These are phyloP conservation scores for Kwoniella dendrophila DNA, from an alignment of 768 basidiomycete genomes.

Conservation along the genomic window DNA sequence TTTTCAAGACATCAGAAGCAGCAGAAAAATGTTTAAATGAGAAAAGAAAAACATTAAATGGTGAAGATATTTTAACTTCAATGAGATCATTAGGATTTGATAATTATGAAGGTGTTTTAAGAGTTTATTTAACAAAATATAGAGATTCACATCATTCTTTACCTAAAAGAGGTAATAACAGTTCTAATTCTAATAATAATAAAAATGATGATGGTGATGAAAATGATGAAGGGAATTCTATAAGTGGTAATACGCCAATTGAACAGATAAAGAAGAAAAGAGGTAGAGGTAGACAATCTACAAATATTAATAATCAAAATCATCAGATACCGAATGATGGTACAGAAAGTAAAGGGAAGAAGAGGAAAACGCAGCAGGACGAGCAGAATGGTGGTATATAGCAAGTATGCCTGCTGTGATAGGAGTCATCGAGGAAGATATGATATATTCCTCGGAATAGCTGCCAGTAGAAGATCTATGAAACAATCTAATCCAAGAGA, in stretches of 20 bases:
- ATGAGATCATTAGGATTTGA: conserved; percentile 92
- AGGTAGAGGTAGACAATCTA: conserved; percentile 17
- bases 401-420: too few species aligned
- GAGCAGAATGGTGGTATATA: not conserved
- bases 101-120: conserved; percentile 87
- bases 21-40: conserved; percentile 91
- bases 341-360: conserved; percentile 27
- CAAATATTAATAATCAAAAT: not conserved
- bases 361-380: conserved; percentile 15
- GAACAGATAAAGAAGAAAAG: conserved; percentile 12
- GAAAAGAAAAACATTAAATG: conserved; percentile 96
- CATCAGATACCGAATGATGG: not conserved
- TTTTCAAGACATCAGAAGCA: conserved; percentile 74
- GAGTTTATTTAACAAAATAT: conserved; percentile 88
- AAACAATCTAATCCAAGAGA: too few species aligned
- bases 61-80: conserved; percentile 95
- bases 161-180: conserved; percentile 9
- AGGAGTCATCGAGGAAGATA: too few species aligned
- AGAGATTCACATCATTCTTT: conserved; percentile 60
- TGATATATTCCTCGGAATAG: too few species aligned
- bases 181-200: not conserved
- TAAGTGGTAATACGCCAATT: not conserved
- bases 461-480: too few species aligned
- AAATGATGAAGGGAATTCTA: not conserved
- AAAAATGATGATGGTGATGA: conserved; percentile 7